Percentiles rank a stretch among this genome's conserved stretches.
phyloP scores from a whole-genome alignment of 169 alveolate genomes.

The Neospora caninum region DNA sequence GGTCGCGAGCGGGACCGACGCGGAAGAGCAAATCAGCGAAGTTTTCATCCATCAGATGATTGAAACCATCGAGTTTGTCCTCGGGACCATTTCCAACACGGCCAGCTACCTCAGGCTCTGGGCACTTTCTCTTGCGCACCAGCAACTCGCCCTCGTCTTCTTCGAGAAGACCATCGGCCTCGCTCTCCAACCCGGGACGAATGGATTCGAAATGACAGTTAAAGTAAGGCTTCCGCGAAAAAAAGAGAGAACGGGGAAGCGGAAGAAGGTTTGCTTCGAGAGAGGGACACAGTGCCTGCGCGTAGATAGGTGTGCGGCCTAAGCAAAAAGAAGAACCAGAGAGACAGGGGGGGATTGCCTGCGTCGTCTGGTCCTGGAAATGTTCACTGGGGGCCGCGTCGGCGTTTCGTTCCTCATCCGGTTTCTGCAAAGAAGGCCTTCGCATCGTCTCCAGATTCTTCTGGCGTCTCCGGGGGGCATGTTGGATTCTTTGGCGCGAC shows the following conservation, averaged over 20 bases:
- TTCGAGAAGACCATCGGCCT: constrained; percentile 49
- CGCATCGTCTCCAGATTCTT: too few relatives aligned
- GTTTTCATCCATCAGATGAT: constrained; percentile 77
- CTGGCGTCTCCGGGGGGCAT: background rate
- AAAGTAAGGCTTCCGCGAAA: background rate
- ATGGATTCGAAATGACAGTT: background rate
- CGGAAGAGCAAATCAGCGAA: background rate
- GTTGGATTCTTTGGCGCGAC: background rate
- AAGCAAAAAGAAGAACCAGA: too few relatives aligned
- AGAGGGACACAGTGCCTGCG: background rate
- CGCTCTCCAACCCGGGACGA: constrained; percentile 20
- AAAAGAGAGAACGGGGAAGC: background rate
- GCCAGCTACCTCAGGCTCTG: constrained; percentile 99
- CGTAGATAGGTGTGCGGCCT: background rate
- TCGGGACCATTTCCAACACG: constrained; percentile 97
- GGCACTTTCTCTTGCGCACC: constrained; percentile 99
- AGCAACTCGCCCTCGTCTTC: constrained; percentile 88
- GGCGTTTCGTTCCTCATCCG: too few relatives aligned
- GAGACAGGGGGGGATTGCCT: too few relatives aligned
- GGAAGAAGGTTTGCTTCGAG: background rate
- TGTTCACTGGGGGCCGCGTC: too few relatives aligned
- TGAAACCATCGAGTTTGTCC: constrained; percentile 98
- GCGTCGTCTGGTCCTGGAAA: too few relatives aligned
- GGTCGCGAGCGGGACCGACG: background rate
- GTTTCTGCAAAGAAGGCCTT: too few relatives aligned